Conservation (phyloP, 2,329 filamentous ascomycete genomes). For the Pseudogymnoascus sp. region DNA sequence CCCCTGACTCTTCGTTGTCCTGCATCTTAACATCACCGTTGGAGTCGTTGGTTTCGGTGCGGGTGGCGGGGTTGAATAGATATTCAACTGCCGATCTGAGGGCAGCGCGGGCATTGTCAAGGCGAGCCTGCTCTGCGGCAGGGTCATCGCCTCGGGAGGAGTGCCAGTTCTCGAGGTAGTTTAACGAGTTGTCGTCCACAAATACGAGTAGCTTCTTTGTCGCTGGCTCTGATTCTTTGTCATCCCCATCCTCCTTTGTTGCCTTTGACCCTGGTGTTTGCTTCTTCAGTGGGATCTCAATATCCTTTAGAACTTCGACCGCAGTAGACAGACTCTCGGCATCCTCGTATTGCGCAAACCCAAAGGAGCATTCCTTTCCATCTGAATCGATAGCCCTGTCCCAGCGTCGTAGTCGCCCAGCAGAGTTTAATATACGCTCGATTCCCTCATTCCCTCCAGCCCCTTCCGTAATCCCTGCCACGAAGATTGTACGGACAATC, state of each 20-base stretch:
- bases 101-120: constrained; percentile 60
- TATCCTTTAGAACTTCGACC: constrained; percentile 72
- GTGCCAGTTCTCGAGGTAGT: constrained; percentile 78
- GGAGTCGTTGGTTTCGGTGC: constrained; percentile 42
- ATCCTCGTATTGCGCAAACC: constrained; percentile 93
- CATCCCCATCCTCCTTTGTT: constrained; percentile 37
- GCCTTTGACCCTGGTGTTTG: constrained; percentile 44
- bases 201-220: constrained; percentile 65
- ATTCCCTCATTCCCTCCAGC: constrained; percentile 68
- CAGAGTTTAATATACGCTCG: constrained; percentile 68
- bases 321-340: constrained; percentile 78
- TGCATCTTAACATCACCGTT: constrained; percentile 65
- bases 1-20: constrained; percentile 49
- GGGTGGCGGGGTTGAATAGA: constrained; percentile 58
- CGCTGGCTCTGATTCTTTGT: constrained; percentile 35
- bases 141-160: constrained; percentile 55
- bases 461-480: constrained; percentile 77
- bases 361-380: constrained; percentile 77
- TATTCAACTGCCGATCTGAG: constrained; percentile 62
- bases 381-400: constrained; percentile 67
- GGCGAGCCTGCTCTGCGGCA: constrained; percentile 53
- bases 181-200: constrained; percentile 73
- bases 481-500: constrained; percentile 81
- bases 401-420: constrained; percentile 77
- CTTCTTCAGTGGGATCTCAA: constrained; percentile 73